Percentiles rank a stretch among this genome's conserved stretches.
Conservation (phyloP, 2,329 filamentous ascomycete species). For the Colletotrichum tamarilloi region DNA sequence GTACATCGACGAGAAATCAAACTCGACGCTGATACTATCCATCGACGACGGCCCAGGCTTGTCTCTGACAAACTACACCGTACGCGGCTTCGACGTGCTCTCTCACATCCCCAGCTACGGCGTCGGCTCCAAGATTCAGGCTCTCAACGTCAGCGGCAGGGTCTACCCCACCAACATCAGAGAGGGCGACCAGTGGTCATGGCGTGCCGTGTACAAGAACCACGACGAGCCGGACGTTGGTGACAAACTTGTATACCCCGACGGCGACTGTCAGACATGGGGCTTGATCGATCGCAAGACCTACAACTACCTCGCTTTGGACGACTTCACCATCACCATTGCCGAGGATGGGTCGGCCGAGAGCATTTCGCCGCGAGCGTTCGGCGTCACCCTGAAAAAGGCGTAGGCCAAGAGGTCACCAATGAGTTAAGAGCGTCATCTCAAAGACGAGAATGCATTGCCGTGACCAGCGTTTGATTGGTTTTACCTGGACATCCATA, state of each 20-base stretch:
- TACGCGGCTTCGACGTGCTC: constrained; percentile 55
- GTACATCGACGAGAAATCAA: constrained; percentile 50
- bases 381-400: constrained; percentile 13
- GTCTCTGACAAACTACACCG: constrained; percentile 49
- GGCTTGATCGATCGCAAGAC: constrained; percentile 45
- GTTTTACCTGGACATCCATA: background rate
- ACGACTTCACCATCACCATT: constrained; percentile 43
- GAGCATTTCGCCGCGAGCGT: constrained; percentile 20
- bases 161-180: constrained; percentile 26
- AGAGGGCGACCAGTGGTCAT: constrained; percentile 39
- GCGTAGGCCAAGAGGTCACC: background rate
- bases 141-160: constrained; percentile 17
- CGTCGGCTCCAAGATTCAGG: background rate
- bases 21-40: constrained; percentile 53
- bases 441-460: background rate
- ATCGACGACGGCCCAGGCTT: constrained; percentile 54
- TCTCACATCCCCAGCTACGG: constrained; percentile 46
- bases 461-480: background rate
- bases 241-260: constrained; percentile 41
- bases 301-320: constrained; percentile 46
- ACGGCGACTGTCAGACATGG: constrained; percentile 47
- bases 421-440: no score
- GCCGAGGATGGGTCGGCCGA: background rate
- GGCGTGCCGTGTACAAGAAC: constrained; percentile 48
- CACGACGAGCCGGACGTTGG: constrained; percentile 37